A percentile compares a stretch with the other conserved stretches of the same genome.
Evolutionary conservation across 371 early-diverging fungal genomes (phyloP).

Genomic region (Mortierella polycephala): DNA sequence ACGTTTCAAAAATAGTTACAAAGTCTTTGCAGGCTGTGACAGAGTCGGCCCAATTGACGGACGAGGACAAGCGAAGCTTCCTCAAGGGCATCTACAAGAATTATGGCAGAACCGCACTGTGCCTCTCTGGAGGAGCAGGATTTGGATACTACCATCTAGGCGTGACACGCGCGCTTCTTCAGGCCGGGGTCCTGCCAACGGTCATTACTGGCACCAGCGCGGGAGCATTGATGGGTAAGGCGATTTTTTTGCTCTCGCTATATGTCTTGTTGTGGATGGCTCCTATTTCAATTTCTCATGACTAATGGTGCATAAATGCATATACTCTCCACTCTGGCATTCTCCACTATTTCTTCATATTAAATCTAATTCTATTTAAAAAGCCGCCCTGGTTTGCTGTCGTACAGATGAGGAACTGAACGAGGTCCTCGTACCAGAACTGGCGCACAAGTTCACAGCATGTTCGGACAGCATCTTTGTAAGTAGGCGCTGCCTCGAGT

Average conservation of each 20-base stretch:
- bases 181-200: constrained; percentile 80
- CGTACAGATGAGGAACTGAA: constrained; percentile 84
- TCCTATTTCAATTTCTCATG: constrained; percentile 17
- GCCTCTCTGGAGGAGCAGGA: constrained; percentile 90
- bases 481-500: constrained; percentile 7
- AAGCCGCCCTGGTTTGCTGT: constrained; percentile 84
- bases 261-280: background rate
- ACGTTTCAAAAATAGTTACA: constrained; percentile 59
- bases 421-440: constrained; percentile 70
- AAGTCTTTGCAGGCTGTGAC: constrained; percentile 72
- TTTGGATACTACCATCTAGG: constrained; percentile 87
- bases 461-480: constrained; percentile 65
- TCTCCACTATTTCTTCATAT: constrained; percentile 35
- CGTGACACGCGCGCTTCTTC: constrained; percentile 80
- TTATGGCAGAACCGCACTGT: constrained; percentile 90
- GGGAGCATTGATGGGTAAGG: constrained; percentile 71
- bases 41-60: constrained; percentile 57
- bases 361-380: too few relatives aligned
- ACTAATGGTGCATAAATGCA: constrained; percentile 30
- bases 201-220: constrained; percentile 91
- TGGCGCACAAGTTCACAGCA: constrained; percentile 67
- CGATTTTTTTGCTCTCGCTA: constrained; percentile 4
- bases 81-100: constrained; percentile 80
- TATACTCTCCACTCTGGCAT: constrained; percentile 6
- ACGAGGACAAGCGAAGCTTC: constrained; percentile 74